These are phyloP conservation scores for Paragyromitra xinjiangensis DNA, from an alignment of 495 filamentous ascomycete genomes.

Conservation along the genomic window DNA sequence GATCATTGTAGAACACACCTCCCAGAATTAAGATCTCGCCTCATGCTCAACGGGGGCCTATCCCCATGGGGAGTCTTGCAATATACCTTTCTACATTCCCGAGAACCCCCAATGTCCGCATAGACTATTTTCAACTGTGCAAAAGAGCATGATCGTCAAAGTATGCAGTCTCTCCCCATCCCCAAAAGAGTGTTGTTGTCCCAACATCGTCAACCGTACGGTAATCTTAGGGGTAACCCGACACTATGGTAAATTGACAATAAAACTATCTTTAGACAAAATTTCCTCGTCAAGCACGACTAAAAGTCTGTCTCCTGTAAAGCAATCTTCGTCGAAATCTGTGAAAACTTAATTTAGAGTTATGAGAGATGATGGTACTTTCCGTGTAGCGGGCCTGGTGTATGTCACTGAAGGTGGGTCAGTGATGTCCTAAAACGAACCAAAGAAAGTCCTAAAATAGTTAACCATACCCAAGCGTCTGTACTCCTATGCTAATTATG, in stretches of 20 bases:
- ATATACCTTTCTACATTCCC: background rate
- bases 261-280: slow-evolving; percentile 23
- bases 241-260: slow-evolving; percentile 39
- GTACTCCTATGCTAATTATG: too few relatives aligned
- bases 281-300: background rate
- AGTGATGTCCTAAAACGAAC: background rate
- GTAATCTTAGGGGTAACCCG: slow-evolving; percentile 28
- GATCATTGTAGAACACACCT: background rate
- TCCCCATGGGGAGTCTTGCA: background rate
- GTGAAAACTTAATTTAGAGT: slow-evolving; percentile 29
- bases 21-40: background rate
- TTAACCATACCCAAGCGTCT: too few relatives aligned
- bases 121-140: background rate
- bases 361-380: background rate
- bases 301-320: background rate
- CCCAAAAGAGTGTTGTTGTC: slow-evolving; percentile 25
- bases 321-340: background rate
- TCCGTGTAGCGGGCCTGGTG: background rate
- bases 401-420: background rate
- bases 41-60: background rate
- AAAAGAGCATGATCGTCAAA: background rate
- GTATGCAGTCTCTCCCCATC: background rate
- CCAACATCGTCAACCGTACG: background rate
- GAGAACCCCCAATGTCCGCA: background rate
- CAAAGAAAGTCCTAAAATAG: too few relatives aligned